Base-by-base conservation (phyloP, 495 filamentous ascomycete genomes). In the Pyrenopolyporus hunteri region DNA sequence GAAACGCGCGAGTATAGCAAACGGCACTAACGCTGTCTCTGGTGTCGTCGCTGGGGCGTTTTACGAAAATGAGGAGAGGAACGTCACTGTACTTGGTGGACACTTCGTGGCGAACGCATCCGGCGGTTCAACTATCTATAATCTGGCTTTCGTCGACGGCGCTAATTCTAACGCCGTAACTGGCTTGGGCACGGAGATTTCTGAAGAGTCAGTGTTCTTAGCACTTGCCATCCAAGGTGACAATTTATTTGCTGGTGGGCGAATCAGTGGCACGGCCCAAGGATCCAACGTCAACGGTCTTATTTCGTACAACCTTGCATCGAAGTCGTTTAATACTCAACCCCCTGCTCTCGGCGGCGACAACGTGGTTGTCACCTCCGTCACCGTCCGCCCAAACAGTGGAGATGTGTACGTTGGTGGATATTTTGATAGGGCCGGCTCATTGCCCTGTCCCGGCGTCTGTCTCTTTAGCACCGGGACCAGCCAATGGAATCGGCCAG, bases 71-170 rank as follows among this genome's bases (percentile, higher is more conserved):
- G 85, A 82, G 47, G 78, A 76, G 32, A 81, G 84, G 48, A 97
- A 98, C 66, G 75, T 93, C 22, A 98, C 95, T 3, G 83, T 97
- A 22, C 78, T 97, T 32, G 95, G 89, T 51, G 94, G 94, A 1
- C 90, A 92, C 59, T 99, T 99, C 71, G 83, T 81, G 26, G 86
- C 90, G 3, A 85, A 77, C 11, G 83, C 82, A 19, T 84, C 79
- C 36, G 82, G 92, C 63, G 91, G 88, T 13, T 88, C 87, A 0
- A 77, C 77, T 3, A 80, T 97, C 51, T 74, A 90, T 49, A 97
- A 97, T 66, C 79, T 99, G 11, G 78, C 87, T 23, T 79, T 98
- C 67, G 80, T 97, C 52, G 80, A 85, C 46, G 77, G 78, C 37
- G 67, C 74, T 3, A 80, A 83, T 56, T 75, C 82, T 16, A 73